Conservation (phyloP, 805 yeast genomes). For the Priceomyces haplophilus region DNA sequence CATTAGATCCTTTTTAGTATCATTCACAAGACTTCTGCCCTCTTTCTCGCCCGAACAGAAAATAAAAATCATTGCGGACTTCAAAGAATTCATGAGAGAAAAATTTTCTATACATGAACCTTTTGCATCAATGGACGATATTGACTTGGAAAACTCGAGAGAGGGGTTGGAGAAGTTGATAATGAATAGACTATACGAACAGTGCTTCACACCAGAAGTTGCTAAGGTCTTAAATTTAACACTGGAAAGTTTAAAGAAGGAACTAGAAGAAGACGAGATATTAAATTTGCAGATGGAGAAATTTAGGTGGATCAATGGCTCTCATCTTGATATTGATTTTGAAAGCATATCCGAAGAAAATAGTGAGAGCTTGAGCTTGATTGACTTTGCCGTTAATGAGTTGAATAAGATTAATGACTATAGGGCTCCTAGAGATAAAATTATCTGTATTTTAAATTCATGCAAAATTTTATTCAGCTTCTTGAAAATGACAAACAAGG, state of each 20-base stretch:
- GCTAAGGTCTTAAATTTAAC: slow-evolving; percentile 25
- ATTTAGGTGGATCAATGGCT: slow-evolving; percentile 68
- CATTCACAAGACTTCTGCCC: slow-evolving; percentile 58
- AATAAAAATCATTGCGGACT: slow-evolving; percentile 70
- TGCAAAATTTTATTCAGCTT: slow-evolving; percentile 91
- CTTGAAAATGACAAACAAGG: slow-evolving; percentile 66
- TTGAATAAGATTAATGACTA: slow-evolving; percentile 74
- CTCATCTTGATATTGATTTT: slow-evolving; percentile 72
- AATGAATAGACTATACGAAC: slow-evolving; percentile 78
- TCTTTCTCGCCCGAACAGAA: slow-evolving; percentile 76
- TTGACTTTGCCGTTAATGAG: slow-evolving; percentile 66
- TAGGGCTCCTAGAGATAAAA: slow-evolving; percentile 92
- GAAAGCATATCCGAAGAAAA: slow-evolving; percentile 24
- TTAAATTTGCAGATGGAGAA: slow-evolving; percentile 54
- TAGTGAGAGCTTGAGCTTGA: slow-evolving; percentile 42
- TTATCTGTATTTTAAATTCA: slow-evolving; percentile 84
- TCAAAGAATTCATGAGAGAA: slow-evolving; percentile 65
- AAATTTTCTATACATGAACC: slow-evolving; percentile 67
- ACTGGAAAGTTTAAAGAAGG: slow-evolving; percentile 51
- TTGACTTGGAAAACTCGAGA: slow-evolving; percentile 62
- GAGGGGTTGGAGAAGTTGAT: slow-evolving; percentile 92
- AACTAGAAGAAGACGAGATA: slow-evolving; percentile 56
- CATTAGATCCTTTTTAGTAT: slow-evolving; percentile 76
- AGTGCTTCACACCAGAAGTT: slow-evolving; percentile 78
- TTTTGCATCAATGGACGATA: slow-evolving; percentile 60